phyloP scores from a whole-genome alignment of 176 grass and related monocot species.

The Stipa capillata region DNA sequence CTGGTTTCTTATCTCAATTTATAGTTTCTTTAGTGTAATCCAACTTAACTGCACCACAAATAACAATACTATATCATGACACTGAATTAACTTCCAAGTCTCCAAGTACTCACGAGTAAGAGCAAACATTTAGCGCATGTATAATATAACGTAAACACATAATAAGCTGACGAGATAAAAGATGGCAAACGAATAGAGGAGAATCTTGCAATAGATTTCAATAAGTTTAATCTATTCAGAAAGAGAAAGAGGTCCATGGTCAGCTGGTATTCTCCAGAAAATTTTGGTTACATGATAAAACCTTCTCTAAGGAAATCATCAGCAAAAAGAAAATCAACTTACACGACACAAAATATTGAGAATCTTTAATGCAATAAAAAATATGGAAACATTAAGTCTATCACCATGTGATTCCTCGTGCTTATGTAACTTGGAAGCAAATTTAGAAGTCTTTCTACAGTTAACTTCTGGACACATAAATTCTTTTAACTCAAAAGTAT shows the following conservation, averaged over 20 bases:
- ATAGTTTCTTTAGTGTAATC: constrained; percentile 58
- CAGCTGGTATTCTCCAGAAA: neutral
- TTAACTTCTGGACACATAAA: constrained; percentile 43
- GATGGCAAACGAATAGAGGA: neutral
- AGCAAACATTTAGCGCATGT: neutral
- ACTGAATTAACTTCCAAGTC: neutral
- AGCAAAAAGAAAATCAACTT: neutral
- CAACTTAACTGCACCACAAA: constrained; percentile 44
- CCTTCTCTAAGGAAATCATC: too few relatives aligned
- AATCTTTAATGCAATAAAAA: neutral
- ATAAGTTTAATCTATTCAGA: neutral
- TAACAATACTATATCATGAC: neutral
- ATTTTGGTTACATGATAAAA: neutral
- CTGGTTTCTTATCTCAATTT: too few relatives aligned
- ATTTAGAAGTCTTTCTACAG: constrained; percentile 61
- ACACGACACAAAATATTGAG: neutral
- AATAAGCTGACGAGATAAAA: neutral
- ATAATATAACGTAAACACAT: neutral
- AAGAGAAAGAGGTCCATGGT: neutral
- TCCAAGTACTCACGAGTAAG: neutral
- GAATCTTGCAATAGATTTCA: neutral
- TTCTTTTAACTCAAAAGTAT: too few relatives aligned
- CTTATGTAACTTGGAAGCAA: constrained; percentile 59
- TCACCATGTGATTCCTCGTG: constrained; percentile 72
- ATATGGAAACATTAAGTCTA: neutral